A percentile compares a stretch with the other conserved stretches of the same genome.
Evolutionary conservation across 768 basidiomycete species (phyloP).

Genomic region (Lentinus brumalis): DNA sequence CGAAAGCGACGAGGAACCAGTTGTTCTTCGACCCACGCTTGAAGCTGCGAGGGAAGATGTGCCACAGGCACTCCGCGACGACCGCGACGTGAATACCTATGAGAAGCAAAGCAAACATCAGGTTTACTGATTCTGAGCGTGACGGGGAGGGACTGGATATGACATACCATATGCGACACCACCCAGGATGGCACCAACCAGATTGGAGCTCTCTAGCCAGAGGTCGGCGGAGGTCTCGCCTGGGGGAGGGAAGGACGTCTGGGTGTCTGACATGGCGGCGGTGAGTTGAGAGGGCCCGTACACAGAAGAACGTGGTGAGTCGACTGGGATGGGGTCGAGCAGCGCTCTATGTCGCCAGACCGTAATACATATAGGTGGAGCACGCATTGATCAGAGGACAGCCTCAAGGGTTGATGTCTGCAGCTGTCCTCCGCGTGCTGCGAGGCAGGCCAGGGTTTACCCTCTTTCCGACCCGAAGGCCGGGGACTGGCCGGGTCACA

Average conservation of each 20-base stretch:
- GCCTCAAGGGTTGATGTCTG: not conserved
- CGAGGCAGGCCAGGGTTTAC: not conserved
- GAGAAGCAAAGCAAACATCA: not conserved
- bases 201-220: slow-evolving; percentile 2
- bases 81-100: not conserved
- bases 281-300: not conserved
- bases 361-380: not conserved
- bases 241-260: not conserved
- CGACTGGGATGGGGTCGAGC: not conserved
- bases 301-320: not conserved
- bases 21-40: not conserved
- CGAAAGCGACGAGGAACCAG: slow-evolving; percentile 26
- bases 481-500: too few relatives aligned
- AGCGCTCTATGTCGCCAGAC: not conserved
- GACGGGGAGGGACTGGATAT: not conserved
- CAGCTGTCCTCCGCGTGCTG: not conserved
- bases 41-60: not conserved
- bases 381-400: not conserved
- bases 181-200: slow-evolving; percentile 4
- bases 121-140: not conserved
- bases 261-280: not conserved
- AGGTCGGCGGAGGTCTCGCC: slow-evolving; percentile 4
- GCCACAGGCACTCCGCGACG: not conserved
- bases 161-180: slow-evolving; percentile 6
- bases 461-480: not conserved